Evolutionary conservation across 345 rosid genomes (phyloP).

Genomic region (Firmiana major): DNA sequence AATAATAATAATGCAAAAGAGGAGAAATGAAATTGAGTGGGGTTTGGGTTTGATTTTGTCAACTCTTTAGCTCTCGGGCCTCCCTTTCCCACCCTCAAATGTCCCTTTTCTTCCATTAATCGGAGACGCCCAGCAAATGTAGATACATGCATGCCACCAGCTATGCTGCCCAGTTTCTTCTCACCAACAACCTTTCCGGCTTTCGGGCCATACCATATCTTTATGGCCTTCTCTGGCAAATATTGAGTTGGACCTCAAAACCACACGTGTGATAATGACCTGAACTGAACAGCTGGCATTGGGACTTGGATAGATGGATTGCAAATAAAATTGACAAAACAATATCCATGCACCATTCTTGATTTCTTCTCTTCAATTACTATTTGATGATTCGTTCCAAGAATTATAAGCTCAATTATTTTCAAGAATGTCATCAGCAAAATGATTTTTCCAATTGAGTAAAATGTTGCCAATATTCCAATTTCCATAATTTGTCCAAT

Average conservation of each 20-base stretch:
- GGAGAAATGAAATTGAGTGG: not conserved
- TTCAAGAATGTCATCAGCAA: not conserved
- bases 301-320: too few relatives aligned
- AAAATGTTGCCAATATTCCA: not conserved
- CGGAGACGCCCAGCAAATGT: not conserved
- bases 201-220: not conserved
- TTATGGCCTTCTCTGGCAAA: not conserved
- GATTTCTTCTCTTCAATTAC: not conserved
- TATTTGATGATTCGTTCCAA: not conserved
- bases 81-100: not conserved
- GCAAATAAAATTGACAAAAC: not conserved
- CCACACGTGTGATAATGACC: conserved; percentile 10
- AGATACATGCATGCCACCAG: not conserved
- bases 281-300: too few relatives aligned
- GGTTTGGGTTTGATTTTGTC: not conserved
- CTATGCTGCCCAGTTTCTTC: not conserved
- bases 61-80: not conserved
- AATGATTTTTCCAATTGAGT: not conserved
- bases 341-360: not conserved
- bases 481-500: not conserved
- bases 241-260: not conserved
- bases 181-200: not conserved
- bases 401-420: not conserved
- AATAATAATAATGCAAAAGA: not conserved
- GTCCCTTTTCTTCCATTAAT: not conserved